A percentile compares a stretch with the other conserved stretches of the same genome.
Evolutionary conservation across 2,329 filamentous ascomycete species (phyloP).

Genomic region (Xylariales sp.): DNA sequence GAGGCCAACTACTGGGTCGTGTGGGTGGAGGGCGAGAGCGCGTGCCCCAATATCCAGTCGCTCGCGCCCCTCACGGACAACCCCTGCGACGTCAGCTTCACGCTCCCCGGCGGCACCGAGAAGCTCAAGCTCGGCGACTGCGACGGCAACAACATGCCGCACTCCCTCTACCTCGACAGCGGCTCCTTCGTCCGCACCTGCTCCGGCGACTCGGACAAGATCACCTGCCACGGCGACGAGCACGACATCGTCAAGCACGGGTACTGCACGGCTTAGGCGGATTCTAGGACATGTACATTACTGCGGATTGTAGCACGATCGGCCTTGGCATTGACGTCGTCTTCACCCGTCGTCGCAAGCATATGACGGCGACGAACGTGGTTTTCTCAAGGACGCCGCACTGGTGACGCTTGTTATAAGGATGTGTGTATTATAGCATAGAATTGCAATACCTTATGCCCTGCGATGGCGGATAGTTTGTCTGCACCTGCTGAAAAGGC

Average conservation of each 20-base stretch:
- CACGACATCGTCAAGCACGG: slow-evolving; percentile 49
- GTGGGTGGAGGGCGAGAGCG: slow-evolving; percentile 39
- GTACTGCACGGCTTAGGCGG: slow-evolving; percentile 11
- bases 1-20: slow-evolving; percentile 39
- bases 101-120: slow-evolving; percentile 25
- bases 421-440: too few species aligned
- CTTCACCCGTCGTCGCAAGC: too few species aligned
- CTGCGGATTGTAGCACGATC: too few species aligned
- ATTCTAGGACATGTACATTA: too few species aligned
- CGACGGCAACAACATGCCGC: slow-evolving; percentile 30
- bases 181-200: slow-evolving; percentile 29
- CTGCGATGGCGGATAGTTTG: too few species aligned
- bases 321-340: too few species aligned
- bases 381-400: too few species aligned
- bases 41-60: slow-evolving; percentile 32
- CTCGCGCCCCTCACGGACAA: slow-evolving; percentile 22
- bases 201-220: slow-evolving; percentile 34
- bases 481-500: too few species aligned
- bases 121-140: slow-evolving; percentile 34
- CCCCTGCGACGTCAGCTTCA: slow-evolving; percentile 35
- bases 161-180: slow-evolving; percentile 15
- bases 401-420: too few species aligned
- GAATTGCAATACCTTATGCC: too few species aligned
- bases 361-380: too few species aligned
- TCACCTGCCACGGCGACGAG: slow-evolving; percentile 35